Percentiles rank a stretch among this genome's conserved stretches.
These are phyloP conservation scores for Ophiocytium majus DNA, from an alignment of 352 stramenopile species.

Conservation along the genomic window DNA sequence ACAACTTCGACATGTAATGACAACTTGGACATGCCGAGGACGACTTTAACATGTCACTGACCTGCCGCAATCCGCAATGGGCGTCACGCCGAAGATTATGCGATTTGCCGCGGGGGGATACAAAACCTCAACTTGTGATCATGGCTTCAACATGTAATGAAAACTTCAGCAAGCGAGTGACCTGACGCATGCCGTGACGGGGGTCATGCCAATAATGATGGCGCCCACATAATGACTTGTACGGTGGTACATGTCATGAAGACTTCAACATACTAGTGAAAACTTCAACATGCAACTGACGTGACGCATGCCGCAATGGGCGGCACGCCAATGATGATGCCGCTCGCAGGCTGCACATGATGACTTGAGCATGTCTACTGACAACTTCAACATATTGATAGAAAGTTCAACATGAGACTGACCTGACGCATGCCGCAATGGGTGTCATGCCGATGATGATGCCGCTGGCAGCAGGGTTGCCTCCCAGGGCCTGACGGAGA, in stretches of 20 bases:
- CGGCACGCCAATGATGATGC: slow-evolving; percentile 95
- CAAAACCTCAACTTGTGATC: no score
- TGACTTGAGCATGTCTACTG: no score
- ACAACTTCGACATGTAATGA: no score
- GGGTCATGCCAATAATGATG: slow-evolving; percentile 93
- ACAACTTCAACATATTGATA: no score
- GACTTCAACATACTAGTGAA: no score
- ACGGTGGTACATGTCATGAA: no score
- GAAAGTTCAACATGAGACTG: no score
- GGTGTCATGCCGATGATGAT: slow-evolving; percentile 95
- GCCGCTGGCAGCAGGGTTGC: slow-evolving; percentile 77
- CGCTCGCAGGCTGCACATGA: slow-evolving; percentile 79
- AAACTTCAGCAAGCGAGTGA: slow-evolving; percentile 89
- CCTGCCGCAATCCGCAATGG: slow-evolving; percentile 84
- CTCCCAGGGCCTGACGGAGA: slow-evolving; percentile 73
- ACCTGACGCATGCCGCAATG: slow-evolving; percentile 85
- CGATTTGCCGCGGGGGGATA: slow-evolving; percentile 80
- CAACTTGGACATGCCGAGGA: no score
- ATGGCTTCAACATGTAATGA: no score
- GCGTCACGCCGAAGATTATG: slow-evolving; percentile 95
- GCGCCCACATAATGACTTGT: no score
- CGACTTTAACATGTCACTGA: slow-evolving; percentile 89
- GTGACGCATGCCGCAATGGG: slow-evolving; percentile 86
- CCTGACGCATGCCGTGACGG: slow-evolving; percentile 84
- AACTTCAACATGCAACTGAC: slow-evolving; percentile 87